Evolutionary conservation across 225 moss, liverwort and hornwort genomes (phyloP), one percentile per base, ranked within the genome.

Genomic region (Sphagnum tenellum): DNA sequence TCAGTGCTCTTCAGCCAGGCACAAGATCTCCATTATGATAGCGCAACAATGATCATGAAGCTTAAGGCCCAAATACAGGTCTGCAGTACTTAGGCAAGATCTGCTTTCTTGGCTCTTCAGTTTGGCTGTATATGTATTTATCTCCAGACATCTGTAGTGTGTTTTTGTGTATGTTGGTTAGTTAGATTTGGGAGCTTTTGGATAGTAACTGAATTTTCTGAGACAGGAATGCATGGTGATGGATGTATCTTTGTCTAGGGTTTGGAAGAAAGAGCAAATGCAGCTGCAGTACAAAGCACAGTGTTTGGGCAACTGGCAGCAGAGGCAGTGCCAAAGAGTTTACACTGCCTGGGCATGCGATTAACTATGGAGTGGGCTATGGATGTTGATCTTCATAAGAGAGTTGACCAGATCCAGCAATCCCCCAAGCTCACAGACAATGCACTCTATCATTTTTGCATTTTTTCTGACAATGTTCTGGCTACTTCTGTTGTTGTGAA

Each of bases 41-140:
- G 87, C 60, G 80, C 87, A 8, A 87, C 87, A 6, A 87, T 83
- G 83, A 83, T 87, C 12, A 78, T 87, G 83, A 87, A 78, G 60
- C 63, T 87, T 3, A 87, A 87, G 62, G 83, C 87, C 8, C 78
- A 87, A 55, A 81, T 87, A 49, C 69, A 69, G 61, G 69, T 69
- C 9, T 9, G 56, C 45, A 5, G 45, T 61, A 10, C 44, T 9
- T 61, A 61, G 45, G 61, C 10, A 14, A 9, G 9, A 47, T 29
- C 61, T 45, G 10, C 5, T 61, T 61, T 12, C 7, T 52, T 2
- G 52, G 52, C 6, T 9, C 52, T 52, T 61, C 59, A 60, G 59
- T 12, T 60, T 3, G 44, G 14, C 8, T 4, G 59, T 14, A 14
- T 12, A 45, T 13, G 44, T 4, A 7, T 14, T 2, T 7, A 6